A percentile compares a stretch with the other conserved stretches of the same genome.
Conservation (phyloP, 2,329 filamentous ascomycete species). For the Fusarium temperatum region DNA sequence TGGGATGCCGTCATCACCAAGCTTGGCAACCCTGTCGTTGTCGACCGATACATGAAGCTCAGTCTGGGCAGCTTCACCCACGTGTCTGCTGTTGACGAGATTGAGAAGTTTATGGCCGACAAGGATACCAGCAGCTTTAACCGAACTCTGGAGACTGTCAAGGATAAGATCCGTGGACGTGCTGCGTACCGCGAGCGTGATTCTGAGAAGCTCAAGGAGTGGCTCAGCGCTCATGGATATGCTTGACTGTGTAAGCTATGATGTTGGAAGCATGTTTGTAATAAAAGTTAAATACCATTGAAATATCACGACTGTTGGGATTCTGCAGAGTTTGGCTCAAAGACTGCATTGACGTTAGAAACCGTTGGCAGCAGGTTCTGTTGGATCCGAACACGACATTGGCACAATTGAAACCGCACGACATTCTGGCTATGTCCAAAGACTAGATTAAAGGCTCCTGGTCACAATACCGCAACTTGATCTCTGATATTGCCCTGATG, state of each 20-base stretch:
- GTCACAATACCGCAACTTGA: not conserved
- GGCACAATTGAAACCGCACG: not conserved
- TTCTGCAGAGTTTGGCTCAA: not conserved
- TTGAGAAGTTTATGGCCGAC: slow-evolving; percentile 82
- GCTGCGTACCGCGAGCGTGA: slow-evolving; percentile 86
- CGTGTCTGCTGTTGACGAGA: slow-evolving; percentile 74
- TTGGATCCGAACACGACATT: not conserved
- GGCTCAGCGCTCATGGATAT: slow-evolving; percentile 69
- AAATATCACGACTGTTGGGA: not conserved
- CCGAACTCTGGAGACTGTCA: slow-evolving; percentile 83
- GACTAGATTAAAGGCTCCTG: too few species aligned
- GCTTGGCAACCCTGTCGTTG: slow-evolving; percentile 83
- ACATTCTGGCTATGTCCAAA: rapidly evolving
- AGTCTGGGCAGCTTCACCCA: slow-evolving; percentile 83
- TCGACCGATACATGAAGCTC: slow-evolving; percentile 87
- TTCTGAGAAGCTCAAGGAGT: slow-evolving; percentile 75
- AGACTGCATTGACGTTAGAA: not conserved
- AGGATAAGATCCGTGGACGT: slow-evolving; percentile 85
- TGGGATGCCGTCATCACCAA: slow-evolving; percentile 79
- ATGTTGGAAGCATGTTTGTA: slow-evolving; percentile 9
- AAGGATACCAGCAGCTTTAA: slow-evolving; percentile 90
- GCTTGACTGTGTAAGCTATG: slow-evolving; percentile 47
- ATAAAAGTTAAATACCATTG: slow-evolving; percentile 10
- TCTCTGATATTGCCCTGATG: rapidly evolving
- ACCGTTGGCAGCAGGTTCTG: not conserved